Evolutionary conservation across 1,284 basidiomycete genomes (phyloP).

Genomic region (Ustilago shanxiensis): DNA sequence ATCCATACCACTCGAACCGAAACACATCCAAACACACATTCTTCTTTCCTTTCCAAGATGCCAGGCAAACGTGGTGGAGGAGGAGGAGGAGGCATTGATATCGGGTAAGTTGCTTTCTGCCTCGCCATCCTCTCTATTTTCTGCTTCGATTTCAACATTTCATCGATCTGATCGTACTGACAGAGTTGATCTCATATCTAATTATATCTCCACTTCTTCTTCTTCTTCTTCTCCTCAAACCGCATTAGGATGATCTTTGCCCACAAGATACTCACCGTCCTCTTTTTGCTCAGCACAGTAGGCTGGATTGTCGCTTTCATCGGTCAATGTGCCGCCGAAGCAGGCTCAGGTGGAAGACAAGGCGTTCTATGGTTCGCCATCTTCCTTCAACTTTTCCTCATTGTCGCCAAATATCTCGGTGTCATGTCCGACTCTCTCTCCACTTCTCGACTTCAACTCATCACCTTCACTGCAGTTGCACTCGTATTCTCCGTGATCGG

Average conservation of each 20-base stretch:
- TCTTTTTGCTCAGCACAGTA: slow-evolving; percentile 83
- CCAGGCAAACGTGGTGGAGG: slow-evolving; percentile 52
- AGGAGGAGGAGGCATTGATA: slow-evolving; percentile 52
- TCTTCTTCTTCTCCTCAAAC: neutral
- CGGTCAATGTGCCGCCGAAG: slow-evolving; percentile 72
- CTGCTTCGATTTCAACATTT: neutral
- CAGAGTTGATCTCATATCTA: neutral
- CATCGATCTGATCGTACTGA: neutral
- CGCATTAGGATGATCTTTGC: slow-evolving; percentile 78
- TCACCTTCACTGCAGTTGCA: slow-evolving; percentile 85
- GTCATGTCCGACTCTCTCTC: slow-evolving; percentile 85
- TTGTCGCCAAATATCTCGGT: slow-evolving; percentile 82
- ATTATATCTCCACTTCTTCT: neutral
- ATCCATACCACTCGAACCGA: neutral
- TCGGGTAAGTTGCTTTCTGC: slow-evolving; percentile 61
- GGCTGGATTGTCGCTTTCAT: slow-evolving; percentile 96
- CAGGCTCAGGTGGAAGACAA: slow-evolving; percentile 71
- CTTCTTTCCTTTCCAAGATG: slow-evolving; percentile 26
- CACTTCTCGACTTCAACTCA: slow-evolving; percentile 86
- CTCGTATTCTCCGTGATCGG: slow-evolving; percentile 88
- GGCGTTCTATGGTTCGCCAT: slow-evolving; percentile 91
- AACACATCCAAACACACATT: neutral
- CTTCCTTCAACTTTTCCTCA: slow-evolving; percentile 84
- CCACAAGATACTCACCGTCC: slow-evolving; percentile 89
- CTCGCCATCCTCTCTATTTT: too few relatives aligned